These are phyloP conservation scores for Eutrema heterophyllum DNA, from an alignment of 345 rosid genomes.

Conservation along the genomic window DNA sequence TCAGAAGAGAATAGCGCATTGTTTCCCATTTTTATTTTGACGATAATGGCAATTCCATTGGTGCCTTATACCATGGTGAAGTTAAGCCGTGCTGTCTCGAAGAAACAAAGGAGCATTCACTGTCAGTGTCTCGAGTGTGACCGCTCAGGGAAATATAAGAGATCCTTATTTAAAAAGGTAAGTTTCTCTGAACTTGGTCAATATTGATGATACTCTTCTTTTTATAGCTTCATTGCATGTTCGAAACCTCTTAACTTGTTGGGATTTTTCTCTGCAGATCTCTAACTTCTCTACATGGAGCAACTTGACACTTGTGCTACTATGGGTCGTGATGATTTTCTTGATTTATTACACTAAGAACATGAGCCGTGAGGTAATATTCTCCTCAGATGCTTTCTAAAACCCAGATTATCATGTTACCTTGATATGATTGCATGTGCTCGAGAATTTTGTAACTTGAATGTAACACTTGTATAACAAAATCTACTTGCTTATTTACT, in stretches of 20 bases:
- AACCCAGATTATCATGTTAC: neutral
- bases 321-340: constrained; percentile 86
- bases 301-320: constrained; percentile 78
- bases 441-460: neutral
- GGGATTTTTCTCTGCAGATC: constrained; percentile 47
- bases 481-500: neutral
- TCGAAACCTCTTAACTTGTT: neutral
- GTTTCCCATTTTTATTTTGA: constrained; percentile 95
- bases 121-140: constrained; percentile 81
- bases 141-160: constrained; percentile 80
- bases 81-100: constrained; percentile 66
- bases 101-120: constrained; percentile 64
- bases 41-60: constrained; percentile 88
- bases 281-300: constrained; percentile 92
- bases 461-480: constrained; percentile 6
- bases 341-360: constrained; percentile 80
- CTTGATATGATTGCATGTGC: constrained; percentile 1
- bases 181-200: constrained; percentile 7
- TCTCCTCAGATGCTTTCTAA: neutral
- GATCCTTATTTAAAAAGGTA: constrained; percentile 77
- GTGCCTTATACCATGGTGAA: constrained; percentile 82
- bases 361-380: constrained; percentile 74
- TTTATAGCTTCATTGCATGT: neutral
- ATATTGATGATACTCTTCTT: neutral
- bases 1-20: constrained; percentile 80